These are phyloP conservation scores for Larix sibirica DNA, from an alignment of 83 land plant species.

Conservation along the genomic window DNA sequence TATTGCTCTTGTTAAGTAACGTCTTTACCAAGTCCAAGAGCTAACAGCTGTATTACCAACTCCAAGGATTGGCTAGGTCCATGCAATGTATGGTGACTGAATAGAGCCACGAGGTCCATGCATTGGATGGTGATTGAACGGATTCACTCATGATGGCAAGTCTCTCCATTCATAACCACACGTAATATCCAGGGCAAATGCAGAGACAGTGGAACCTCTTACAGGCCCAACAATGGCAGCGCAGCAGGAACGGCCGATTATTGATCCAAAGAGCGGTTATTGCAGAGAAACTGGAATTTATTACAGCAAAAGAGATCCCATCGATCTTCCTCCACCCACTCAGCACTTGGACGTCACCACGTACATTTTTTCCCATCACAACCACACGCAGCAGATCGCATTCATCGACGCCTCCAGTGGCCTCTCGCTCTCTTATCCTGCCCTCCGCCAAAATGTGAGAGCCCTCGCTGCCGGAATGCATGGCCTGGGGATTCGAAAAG, in stretches of 20 bases:
- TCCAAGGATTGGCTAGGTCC: no score
- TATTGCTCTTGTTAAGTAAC: no score
- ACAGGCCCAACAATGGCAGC: background rate
- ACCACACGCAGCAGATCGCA: constrained; percentile 48
- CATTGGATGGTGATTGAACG: no score
- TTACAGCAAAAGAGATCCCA: constrained; percentile 58
- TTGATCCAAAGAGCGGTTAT: constrained; percentile 45
- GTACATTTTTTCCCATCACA: background rate
- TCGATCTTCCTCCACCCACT: constrained; percentile 36
- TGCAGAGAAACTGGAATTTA: constrained; percentile 48
- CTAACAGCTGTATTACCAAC: no score
- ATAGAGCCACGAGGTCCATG: no score
- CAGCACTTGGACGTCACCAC: constrained; percentile 1
- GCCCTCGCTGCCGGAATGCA: constrained; percentile 37
- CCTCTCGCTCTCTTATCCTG: constrained; percentile 43
- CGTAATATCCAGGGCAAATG: no score
- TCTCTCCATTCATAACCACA: no score
- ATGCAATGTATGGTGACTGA: no score
- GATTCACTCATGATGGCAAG: no score
- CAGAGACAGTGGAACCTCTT: no score
- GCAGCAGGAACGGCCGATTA: background rate
- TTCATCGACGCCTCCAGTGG: constrained; percentile 69
- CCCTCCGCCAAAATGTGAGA: constrained; percentile 41
- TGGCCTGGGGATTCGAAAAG: constrained; percentile 37
- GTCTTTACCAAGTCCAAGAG: no score